Evolutionary conservation across 2,329 filamentous ascomycete species (phyloP), one percentile per base, ranked within the genome.

Genomic region (Colletotrichum endophyticum): DNA sequence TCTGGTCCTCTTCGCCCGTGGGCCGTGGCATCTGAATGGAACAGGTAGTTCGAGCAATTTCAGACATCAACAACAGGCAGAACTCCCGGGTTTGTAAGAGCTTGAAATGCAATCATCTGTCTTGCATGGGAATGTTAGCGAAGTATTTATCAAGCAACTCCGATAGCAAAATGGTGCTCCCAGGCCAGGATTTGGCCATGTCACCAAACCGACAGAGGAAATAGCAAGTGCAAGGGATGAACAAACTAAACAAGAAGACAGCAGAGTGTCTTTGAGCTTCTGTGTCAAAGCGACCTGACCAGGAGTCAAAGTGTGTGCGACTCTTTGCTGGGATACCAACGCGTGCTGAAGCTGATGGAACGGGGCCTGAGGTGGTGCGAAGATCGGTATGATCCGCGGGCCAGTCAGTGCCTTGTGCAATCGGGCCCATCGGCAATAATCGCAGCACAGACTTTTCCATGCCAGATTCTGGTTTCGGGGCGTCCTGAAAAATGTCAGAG

Each of bases 41-140:
- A 7, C 1, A 49, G n/a, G 44, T 22, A 6, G 3, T 22, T 22
- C 44, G 19, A 49, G n/a, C 44, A 49, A 22, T 49, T 49, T 13
- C 4, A 49, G 44, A 22, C 44, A 49, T 4, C 0, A 8, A 6
- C 6, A 2, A 4, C 44, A 49, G 11, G 3, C n/a, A 49, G 44
- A 3, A 13, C n/a, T 11, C 44, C 44, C 0, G 11, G 44, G 9
- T 4, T 22, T 3, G 44, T 6, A 13, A 13, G 1, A 22, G n/a
- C 1, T 49, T 3, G n/a, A 13, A 49, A 49, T 7, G 11, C 8
- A 36, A 6, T 4, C 34, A 44, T n/a, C 44, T 49, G n/a, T 49
- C 0, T 13, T 49, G 11, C 11, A 49, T 49, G 3, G n/a, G 8
- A 49, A 2, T 22, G 13, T 49, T 22, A 22, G 44, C 11, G 44